A percentile compares a stretch with the other conserved stretches of the same genome.
Conservation (phyloP, 1,284 basidiomycete species). For the Leccinum cinnamomeum region DNA sequence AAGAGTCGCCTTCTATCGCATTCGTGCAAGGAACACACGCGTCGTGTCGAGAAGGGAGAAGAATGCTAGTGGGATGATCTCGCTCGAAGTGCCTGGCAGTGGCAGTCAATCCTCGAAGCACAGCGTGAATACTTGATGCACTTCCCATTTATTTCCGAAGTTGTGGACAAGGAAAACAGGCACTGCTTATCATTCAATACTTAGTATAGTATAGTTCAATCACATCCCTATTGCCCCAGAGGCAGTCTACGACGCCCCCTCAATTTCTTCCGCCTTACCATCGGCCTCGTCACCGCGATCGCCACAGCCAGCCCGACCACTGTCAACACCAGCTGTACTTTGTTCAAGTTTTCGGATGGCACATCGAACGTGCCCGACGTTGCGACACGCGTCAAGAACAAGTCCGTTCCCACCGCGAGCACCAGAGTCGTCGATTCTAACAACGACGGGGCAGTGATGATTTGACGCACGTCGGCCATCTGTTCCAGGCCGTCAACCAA, state of each 20-base stretch:
- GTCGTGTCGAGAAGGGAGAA: no score
- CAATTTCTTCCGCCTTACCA: constrained; percentile 65
- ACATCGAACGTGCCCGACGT: constrained; percentile 94
- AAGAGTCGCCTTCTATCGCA: neutral
- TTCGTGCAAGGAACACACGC: no score
- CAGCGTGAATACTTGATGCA: neutral
- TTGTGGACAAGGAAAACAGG: no score
- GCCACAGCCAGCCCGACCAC: constrained; percentile 71
- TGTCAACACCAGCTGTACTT: constrained; percentile 86
- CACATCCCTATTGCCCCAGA: constrained; percentile 8
- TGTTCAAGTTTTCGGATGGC: constrained; percentile 91
- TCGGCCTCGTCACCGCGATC: constrained; percentile 75
- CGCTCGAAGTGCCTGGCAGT: no score
- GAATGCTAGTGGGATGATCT: no score
- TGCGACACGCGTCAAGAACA: constrained; percentile 81
- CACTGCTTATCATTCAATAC: neutral
- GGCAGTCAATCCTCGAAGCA: neutral
- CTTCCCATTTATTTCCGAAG: neutral
- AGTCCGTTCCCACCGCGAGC: constrained; percentile 83
- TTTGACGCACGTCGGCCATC: constrained; percentile 65
- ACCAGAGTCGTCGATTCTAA: constrained; percentile 94
- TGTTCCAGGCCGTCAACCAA: constrained; percentile 29
- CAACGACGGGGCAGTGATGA: constrained; percentile 78
- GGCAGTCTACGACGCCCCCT: constrained; percentile 39
- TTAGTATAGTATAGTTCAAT: neutral